Evolutionary conservation across 306 rosid genomes (phyloP).

Genomic region (Arachis hypogaea): DNA sequence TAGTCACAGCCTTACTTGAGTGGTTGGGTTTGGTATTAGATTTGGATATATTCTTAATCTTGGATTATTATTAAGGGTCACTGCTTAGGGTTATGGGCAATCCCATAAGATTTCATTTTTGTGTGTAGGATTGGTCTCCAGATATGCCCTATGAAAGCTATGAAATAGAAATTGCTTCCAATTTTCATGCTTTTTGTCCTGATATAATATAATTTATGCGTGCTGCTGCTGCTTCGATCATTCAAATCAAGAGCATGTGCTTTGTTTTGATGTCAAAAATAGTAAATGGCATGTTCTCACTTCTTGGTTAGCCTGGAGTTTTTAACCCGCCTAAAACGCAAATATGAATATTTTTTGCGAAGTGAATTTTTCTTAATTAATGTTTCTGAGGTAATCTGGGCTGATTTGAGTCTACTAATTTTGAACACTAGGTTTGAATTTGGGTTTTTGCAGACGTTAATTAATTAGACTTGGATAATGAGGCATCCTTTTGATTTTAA

Average conservation of each 20-base stretch:
- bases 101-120: not conserved
- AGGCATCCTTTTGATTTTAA: slow-evolving; percentile 12
- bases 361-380: not conserved
- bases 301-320: not conserved
- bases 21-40: not conserved
- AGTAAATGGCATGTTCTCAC: not conserved
- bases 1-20: not conserved
- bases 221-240: not conserved
- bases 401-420: not conserved
- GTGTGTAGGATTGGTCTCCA: not conserved
- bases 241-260: not conserved
- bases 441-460: not conserved
- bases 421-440: not conserved
- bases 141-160: not conserved
- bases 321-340: not conserved
- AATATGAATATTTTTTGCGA: not conserved
- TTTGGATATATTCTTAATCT: not conserved
- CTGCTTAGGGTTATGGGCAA: not conserved
- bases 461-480: not conserved
- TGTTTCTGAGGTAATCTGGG: not conserved
- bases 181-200: not conserved
- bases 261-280: not conserved
- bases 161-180: not conserved
- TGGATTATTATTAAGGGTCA: not conserved
- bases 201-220: not conserved